A percentile compares a stretch with the other conserved stretches of the same genome.
Evolutionary conservation across 2,329 filamentous ascomycete genomes (phyloP).

Genomic region (Colletotrichum karsti): DNA sequence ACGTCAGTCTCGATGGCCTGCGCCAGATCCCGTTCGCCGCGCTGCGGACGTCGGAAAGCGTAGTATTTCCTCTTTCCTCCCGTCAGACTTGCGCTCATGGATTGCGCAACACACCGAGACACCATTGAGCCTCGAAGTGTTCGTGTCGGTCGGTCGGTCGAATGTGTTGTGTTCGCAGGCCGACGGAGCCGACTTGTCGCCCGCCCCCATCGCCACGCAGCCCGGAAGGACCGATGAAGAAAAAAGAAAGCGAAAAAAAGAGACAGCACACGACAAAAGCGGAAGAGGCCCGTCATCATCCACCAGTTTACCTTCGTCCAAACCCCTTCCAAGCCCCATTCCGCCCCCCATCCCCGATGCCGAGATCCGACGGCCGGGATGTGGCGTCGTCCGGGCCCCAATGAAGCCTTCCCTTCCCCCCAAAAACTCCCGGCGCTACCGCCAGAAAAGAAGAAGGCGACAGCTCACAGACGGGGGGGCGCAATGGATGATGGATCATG

Average conservation of each 20-base stretch:
- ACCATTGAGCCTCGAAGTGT: no score
- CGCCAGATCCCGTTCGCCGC: slow-evolving; percentile 6
- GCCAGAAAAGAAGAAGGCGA: background rate
- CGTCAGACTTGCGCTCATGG: background rate
- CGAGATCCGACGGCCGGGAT: slow-evolving; percentile 26
- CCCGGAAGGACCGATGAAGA: background rate
- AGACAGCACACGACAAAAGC: background rate
- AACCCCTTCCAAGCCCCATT: background rate
- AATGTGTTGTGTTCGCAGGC: background rate
- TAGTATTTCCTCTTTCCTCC: background rate
- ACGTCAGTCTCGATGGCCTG: background rate
- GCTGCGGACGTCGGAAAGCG: background rate
- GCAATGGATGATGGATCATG: no score
- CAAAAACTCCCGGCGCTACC: slow-evolving; percentile 7
- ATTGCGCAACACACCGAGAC: slow-evolving; percentile 12
- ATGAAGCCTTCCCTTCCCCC: background rate
- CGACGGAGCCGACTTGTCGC: background rate
- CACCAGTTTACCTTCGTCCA: slow-evolving; percentile 4
- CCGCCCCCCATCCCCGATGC: slow-evolving; percentile 7
- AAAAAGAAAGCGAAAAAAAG: background rate
- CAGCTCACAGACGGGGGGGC: background rate
- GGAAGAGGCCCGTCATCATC: background rate
- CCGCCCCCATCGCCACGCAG: background rate
- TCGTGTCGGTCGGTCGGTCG: no score
- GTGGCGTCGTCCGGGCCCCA: slow-evolving; percentile 23